Percentiles rank a stretch among this genome's conserved stretches.
phyloP scores from a whole-genome alignment of 164 flowering plant genomes.

The Dillenia suffruticosa region DNA sequence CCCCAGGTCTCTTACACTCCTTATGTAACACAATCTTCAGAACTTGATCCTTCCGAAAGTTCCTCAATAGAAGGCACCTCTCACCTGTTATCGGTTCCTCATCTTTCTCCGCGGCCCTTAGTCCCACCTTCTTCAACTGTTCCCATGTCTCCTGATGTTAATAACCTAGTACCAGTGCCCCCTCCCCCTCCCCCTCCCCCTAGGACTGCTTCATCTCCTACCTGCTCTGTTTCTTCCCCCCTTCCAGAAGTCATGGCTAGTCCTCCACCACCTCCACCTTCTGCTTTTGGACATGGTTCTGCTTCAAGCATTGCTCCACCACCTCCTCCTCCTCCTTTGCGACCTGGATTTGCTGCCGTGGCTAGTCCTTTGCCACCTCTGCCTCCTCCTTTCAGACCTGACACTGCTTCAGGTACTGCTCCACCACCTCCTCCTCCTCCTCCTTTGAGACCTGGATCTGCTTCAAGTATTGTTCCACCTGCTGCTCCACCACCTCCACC shows the following conservation, averaged over 20 bases:
- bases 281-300: conserved; percentile 8
- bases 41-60: neutral
- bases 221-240: conserved; percentile 9
- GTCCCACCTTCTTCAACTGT: conserved; percentile 12
- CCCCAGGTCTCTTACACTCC: conserved; percentile 7
- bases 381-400: conserved; percentile 20
- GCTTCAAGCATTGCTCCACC: conserved; percentile 25
- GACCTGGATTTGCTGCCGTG: conserved; percentile 20
- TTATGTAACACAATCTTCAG: neutral
- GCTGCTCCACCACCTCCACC: conserved; percentile 35
- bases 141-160: neutral
- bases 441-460: conserved; percentile 15
- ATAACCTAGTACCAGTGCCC: neutral
- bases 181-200: conserved; percentile 10
- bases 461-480: conserved; percentile 5
- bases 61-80: neutral
- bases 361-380: conserved; percentile 38
- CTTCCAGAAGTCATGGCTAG: neutral
- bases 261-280: conserved; percentile 25
- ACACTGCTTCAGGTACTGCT: conserved; percentile 2
- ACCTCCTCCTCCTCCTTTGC: conserved; percentile 39
- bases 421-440: conserved; percentile 30
- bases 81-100: neutral
- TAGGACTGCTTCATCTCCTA: neutral
- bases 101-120: conserved; percentile 16